Percentiles rank a stretch among this genome's conserved stretches.
Conservation (phyloP, 768 basidiomycete species). For the Botryobasidium botryosum region DNA sequence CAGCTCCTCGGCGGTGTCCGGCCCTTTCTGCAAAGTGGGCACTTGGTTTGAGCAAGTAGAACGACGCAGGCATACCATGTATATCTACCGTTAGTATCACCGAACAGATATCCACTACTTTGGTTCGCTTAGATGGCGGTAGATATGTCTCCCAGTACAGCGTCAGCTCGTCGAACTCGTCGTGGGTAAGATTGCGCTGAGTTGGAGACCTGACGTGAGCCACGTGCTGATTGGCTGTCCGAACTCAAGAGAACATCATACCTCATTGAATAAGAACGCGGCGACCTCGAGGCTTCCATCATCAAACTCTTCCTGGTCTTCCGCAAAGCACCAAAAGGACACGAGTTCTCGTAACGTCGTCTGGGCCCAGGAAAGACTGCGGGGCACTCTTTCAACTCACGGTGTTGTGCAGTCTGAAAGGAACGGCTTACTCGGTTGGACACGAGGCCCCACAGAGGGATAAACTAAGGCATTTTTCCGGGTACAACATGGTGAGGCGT, state of each 20-base stretch:
- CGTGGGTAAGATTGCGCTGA: constrained; percentile 12
- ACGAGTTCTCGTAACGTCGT: constrained; percentile 47
- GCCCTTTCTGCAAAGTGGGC: constrained; percentile 31
- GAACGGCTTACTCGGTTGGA: constrained; percentile 7
- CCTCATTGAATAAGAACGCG: constrained; percentile 32
- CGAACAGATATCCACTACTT: constrained; percentile 28
- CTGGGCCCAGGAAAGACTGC: constrained; percentile 40
- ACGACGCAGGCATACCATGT: background rate
- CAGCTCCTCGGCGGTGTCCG: constrained; percentile 31
- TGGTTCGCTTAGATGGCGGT: constrained; percentile 37
- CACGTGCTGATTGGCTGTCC: background rate
- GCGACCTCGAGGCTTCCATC: constrained; percentile 45
- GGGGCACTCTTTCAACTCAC: background rate
- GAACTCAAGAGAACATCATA: background rate
- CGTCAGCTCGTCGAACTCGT: constrained; percentile 53
- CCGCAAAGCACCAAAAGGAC: constrained; percentile 44
- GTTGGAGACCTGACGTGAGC: background rate
- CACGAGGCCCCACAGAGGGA: constrained; percentile 9
- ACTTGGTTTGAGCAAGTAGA: constrained; percentile 37
- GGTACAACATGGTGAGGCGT: constrained; percentile 26
- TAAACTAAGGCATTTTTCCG: constrained; percentile 9
- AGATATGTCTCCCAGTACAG: constrained; percentile 41
- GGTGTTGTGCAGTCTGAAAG: background rate
- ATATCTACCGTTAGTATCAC: constrained; percentile 1
- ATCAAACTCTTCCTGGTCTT: constrained; percentile 50